Evolutionary conservation across 805 yeast genomes (phyloP), one percentile per base, ranked within the genome.

Genomic region (Nakazawaea anatomiae): DNA sequence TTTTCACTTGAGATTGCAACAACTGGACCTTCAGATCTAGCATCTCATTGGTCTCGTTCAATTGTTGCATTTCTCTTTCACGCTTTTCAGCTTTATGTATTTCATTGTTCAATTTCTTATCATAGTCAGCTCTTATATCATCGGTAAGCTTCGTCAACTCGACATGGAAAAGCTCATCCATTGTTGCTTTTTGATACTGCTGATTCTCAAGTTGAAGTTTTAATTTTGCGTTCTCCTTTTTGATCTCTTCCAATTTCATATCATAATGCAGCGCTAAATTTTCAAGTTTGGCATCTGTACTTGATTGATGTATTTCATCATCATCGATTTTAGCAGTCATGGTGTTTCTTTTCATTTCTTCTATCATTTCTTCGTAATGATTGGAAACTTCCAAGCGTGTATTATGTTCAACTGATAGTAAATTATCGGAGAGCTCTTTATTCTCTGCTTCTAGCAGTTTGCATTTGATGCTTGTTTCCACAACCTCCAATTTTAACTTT

Each of bases 261-360:
- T 67, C 71, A 44, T 68, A 69, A 38, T 64, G 66, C n/a, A 53
- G 54, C 0, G 71, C 63, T 11, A 70, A 52, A 27, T 60, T 63
- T 44, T 57, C 62, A 50, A 62, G 55, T 54, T 61, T 73, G 42
- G 48, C 57, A 57, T 62, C 74, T 39, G 59, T 62, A 51, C 52
- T 63, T 30, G 11, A 47, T 51, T 44, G 54, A 25, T 27, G 60
- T 60, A 1, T 54, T n/a, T 32, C 52, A 28, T 51, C 52, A 25
- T 43, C 44, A 30, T 50, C 39, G 14, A 53, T 42, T 28, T 48
- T 46, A 27, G 44, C 9, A 18, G 29, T 44, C 36, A 41, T 35
- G 25, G 32, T 35, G 11, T 38, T 30, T 25, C 18, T 28, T 27
- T 46, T 44, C 39, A 54, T 40, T 25, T 54, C 48, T 4, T 44